Base-by-base conservation (phyloP, 495 filamentous ascomycete species). In the Neurospora terricola region DNA sequence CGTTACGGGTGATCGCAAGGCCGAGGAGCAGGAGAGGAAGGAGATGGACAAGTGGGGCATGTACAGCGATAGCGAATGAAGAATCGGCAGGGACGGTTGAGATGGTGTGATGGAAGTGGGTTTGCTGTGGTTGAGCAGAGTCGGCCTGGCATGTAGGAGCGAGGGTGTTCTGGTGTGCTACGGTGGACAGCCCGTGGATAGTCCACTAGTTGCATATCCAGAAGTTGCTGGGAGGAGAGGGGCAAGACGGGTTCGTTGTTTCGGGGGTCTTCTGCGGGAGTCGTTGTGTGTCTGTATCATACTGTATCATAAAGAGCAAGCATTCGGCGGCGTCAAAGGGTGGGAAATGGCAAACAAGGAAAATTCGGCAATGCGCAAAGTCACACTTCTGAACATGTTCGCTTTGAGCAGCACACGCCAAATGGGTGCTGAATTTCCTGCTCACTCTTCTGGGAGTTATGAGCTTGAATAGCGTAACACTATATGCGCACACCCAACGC, bases 1-100 rank as follows among this genome's bases (percentile, higher is more conserved):
- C 83, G 88, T 86, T 1, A 84, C 84, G 86, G 82, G 92, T 82
- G 74, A 90, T 84, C 81, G 86, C 77, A 76, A 86, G 83, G 74
- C 77, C 80, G 85, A 84, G 74, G 83, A 81, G 75, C 71, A 78
- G 73, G 81, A 84, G 77, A 78, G 83, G 73, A 76, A 72, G 72
- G 78, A 82, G 23, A 74, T 80, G 45, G 87, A 90, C 21, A 76
- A 86, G 82, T 82, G 86, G 87, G 82, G 79, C 21, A 68, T 80
- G 12, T 80, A 78, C 69, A 66, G 23, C 54, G 54, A 34, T 66
- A 34, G 54, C 54, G 54, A 66, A 66, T 66, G 27, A 66, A 66
- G 27, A 77, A 72, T 77, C 48, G 72, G 73, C 45, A 68, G 38
- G 16, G 9, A 72, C 42, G 42, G 38, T n/a, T 66, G 30, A 18